Evolutionary conservation across 371 early-diverging fungal species (phyloP), one percentile per base, ranked within the genome.

Genomic region (Catenaria anguillulae): DNA sequence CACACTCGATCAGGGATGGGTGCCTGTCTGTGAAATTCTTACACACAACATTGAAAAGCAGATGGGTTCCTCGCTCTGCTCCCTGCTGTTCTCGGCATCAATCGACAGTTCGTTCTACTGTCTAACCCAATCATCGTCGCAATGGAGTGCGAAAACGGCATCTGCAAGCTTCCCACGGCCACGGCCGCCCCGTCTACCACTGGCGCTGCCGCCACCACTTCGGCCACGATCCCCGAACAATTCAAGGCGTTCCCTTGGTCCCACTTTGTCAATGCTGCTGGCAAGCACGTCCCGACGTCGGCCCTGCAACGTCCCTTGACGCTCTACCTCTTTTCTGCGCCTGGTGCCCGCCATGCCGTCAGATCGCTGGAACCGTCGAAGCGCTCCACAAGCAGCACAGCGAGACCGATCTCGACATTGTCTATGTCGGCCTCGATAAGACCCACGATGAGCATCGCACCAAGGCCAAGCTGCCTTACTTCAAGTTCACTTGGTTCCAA

Each of bases 361-460:
- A 21, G 46, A 21, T 46, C 46, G 46, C 46, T 21, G n/a, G n/a
- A 10, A 23, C 46, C n/a, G 8, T 46, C n/a, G 46, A 21, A 21
- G n/a, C 19, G 23, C 23, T 46, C n/a, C 46, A 46, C 46, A 10
- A 46, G 8, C 21, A 23, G 23, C 46, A 46, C n/a, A 10, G 8
- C 46, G 46, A 46, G n/a, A 46, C 19, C n/a, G 46, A 46, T 10
- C n/a, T 46, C 4, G 46, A 19, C 2, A 10, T 46, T 24, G 46
- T 46, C n/a, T n/a, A 46, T 10, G 46, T 46, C 46, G 46, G 46
- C n/a, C 46, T 46, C 46, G 46, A 46, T 10, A n/a, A 46, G n/a
- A 21, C 46, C n/a, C 46, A 24, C 46, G 46, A 21, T 24, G 46
- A 46, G n/a, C 46, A 46, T 24, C 10, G 24, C n/a, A 8, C 2